Evolutionary conservation across 2,329 filamentous ascomycete genomes (phyloP).

Genomic region (Colletotrichum gloeosporioides): DNA sequence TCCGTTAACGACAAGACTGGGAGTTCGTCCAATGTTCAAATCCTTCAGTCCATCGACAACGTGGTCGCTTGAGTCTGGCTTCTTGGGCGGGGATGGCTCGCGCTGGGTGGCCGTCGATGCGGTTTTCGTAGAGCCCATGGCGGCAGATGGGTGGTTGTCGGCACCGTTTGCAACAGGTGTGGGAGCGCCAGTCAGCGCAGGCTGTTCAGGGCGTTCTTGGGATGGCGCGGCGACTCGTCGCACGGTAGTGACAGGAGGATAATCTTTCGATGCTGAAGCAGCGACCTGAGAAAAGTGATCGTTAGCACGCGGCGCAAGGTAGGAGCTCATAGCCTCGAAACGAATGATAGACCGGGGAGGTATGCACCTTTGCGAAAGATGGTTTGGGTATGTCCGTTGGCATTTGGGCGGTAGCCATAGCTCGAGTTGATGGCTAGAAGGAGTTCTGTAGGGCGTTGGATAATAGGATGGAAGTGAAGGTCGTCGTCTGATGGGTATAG

Average conservation of each 20-base stretch:
- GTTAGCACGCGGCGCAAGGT: slow-evolving; percentile 22
- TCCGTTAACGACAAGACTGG: slow-evolving; percentile 56
- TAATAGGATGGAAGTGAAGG: slow-evolving; percentile 20
- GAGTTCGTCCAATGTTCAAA: slow-evolving; percentile 33
- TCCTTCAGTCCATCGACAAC: slow-evolving; percentile 33
- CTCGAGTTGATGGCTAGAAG: not conserved
- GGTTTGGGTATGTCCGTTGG: slow-evolving; percentile 59
- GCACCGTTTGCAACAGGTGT: not conserved
- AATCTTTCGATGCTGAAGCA: slow-evolving; percentile 49
- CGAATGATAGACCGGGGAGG: not conserved
- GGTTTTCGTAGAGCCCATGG: slow-evolving; percentile 9
- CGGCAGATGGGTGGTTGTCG: not conserved
- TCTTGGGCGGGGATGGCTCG: not conserved
- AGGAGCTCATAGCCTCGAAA: not conserved
- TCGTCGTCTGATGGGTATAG: slow-evolving; percentile 11
- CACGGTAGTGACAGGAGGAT: slow-evolving; percentile 33
- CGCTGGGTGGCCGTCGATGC: not conserved
- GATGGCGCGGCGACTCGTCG: slow-evolving; percentile 27
- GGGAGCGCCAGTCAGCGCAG: not conserved
- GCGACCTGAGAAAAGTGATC: slow-evolving; percentile 46
- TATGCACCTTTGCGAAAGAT: slow-evolving; percentile 78
- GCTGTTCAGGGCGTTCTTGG: slow-evolving; percentile 5
- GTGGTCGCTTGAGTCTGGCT: not conserved
- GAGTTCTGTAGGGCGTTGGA: not conserved
- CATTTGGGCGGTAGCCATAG: slow-evolving; percentile 54